Evolutionary conservation across 345 rosid genomes (phyloP), one percentile per base, ranked within the genome.

Genomic region (Cardamine resedifolia): DNA sequence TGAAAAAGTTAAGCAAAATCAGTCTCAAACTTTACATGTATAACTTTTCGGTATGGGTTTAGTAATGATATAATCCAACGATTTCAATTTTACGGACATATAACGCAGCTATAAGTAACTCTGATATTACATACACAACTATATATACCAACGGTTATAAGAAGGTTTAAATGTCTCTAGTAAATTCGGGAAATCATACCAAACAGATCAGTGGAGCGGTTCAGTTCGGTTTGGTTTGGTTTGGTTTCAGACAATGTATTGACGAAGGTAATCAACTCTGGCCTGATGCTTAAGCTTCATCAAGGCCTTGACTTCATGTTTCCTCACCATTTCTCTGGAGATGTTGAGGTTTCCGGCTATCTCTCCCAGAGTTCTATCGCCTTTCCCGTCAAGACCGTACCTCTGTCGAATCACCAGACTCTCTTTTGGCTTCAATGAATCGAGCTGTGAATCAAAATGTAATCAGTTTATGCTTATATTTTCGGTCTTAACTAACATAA

Each of bases 221-320:
- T 66, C 3, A 14, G 62, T 21, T 39, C 24, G 58, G 57, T 67
- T 48, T 20, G 39, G 19, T 9, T 34, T 8, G 36, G 18, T 19
- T 64, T 15, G 76, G 71, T 48, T 45, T 94, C 81, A 94, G 74
- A 81, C 83, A 4, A 89, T 70, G 47, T 88, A 86, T 8, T 78
- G 89, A 65, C 93, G 89, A 7, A 94, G 91, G 76, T 94, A 88
- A 79, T 91, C 91, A 63, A 88, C 87, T 49, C 99, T 72, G 7
- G 97, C 85, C 12, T 93, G 97, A 77, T 91, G 97, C 80, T 90
- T 95, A 68, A 95, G 99, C 85, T 95, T 95, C 99, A 95, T 85
- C 64, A 95, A 81, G 1, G 92, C 99, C 84, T 91, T 95, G 24
- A 90, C 91, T 80, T 95, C 97, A 73, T 95, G 89, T 76, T 95